Percentiles rank a stretch among this genome's conserved stretches.
Conservation (phyloP, 441 rosid genomes). For the Populus hybrid region DNA sequence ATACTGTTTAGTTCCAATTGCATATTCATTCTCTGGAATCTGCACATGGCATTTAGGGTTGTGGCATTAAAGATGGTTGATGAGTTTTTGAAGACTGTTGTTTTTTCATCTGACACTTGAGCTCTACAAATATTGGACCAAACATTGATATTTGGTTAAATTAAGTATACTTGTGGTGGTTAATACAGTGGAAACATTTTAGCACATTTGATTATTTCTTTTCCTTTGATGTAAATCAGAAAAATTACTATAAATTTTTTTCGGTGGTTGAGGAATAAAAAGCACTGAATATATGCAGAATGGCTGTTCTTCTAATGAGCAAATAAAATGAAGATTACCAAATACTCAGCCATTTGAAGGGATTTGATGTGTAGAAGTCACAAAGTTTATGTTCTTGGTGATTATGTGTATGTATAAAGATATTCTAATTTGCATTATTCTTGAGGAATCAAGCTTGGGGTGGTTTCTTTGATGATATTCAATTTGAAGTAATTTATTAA, state of each 20-base stretch:
- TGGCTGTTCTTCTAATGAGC: neutral
- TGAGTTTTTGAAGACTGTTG: too few relatives aligned
- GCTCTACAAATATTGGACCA: too few relatives aligned
- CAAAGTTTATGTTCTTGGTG: neutral
- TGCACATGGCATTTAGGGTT: too few relatives aligned
- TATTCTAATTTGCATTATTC: neutral
- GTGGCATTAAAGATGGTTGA: too few relatives aligned
- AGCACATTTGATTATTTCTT: neutral
- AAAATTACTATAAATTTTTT: too few relatives aligned
- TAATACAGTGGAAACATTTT: too few relatives aligned
- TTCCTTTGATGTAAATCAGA: neutral
- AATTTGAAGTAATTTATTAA: neutral
- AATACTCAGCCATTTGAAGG: neutral
- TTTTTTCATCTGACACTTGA: too few relatives aligned
- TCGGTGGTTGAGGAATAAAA: neutral
- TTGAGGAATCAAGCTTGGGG: neutral
- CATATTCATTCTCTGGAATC: too few relatives aligned
- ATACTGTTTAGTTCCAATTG: too few relatives aligned
- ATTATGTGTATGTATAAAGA: neutral
- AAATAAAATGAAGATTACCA: neutral
- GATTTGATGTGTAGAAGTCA: neutral
- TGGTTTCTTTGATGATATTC: neutral
- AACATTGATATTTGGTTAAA: too few relatives aligned
- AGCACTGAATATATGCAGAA: neutral
- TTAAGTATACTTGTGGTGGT: too few relatives aligned